Evolutionary conservation across 1,284 basidiomycete genomes (phyloP), one percentile per base, ranked within the genome.

Genomic region (Nidula niveotomentosa): DNA sequence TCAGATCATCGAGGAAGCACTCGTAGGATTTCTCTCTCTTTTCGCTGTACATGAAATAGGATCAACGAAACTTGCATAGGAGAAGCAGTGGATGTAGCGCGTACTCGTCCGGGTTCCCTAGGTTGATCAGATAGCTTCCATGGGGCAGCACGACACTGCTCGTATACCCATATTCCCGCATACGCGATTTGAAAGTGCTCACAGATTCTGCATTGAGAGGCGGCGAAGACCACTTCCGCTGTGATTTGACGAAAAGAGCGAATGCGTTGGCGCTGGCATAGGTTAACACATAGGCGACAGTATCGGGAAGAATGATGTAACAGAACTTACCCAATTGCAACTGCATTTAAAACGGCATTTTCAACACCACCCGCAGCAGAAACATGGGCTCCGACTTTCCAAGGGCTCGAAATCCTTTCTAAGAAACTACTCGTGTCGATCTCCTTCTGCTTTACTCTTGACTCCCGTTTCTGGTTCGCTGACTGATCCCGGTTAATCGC

Each of bases 41-140:
- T 7, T 77, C 77, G 12, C 88, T 91, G 57, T 35, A 41, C 4
- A 30, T 30, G 30, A 30, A 30, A 30, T 30, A 5, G 3, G 30
- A 30, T 30, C 30, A 30, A 30, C 30, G 30, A 30, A 30, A 30
- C 4, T 30, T 30, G 3, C 30, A 5, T 5, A 30, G 30, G 30
- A 30, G 30, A 30, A 5, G 30, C 30, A 30, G 30, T 30, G 30
- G 37, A 3, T 44, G 10, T 55, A 41, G 13, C 12, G 71, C 86
- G 56, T 54, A 91, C 90, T 62, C 61, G 59, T 94, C 90, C 0
- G 90, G 88, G 63, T 94, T 94, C 5, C 86, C 93, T 0, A 95
- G 76, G 65, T 95, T 95, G 56, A 94, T 83, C 34, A 96, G 79
- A 65, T 94, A 96, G 65, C 85, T 93, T 15, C 92, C 92, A 60